These are phyloP conservation scores for Vitis rotundifolia DNA, from an alignment of 164 flowering plant genomes.

Conservation along the genomic window DNA sequence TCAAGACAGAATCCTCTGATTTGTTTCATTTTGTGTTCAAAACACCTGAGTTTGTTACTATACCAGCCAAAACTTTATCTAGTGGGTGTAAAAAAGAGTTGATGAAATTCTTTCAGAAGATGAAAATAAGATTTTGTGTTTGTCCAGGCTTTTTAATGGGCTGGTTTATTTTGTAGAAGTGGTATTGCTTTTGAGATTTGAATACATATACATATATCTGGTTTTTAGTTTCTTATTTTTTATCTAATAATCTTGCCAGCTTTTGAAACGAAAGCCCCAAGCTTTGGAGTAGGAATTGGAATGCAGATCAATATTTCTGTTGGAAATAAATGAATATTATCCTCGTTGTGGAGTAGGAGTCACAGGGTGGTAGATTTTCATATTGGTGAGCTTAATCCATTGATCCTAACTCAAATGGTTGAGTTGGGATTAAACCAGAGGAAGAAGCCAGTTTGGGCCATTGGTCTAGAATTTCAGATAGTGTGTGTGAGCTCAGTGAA, in stretches of 20 bases:
- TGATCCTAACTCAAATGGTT: no score
- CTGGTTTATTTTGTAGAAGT: not conserved
- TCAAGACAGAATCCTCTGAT: constrained; percentile 88
- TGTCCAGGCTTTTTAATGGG: constrained; percentile 2
- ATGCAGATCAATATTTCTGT: not conserved
- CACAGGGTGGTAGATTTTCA: no score
- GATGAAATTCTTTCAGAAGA: constrained; percentile 28
- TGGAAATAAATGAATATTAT: not conserved
- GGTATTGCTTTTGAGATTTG: not conserved
- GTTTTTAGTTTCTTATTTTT: not conserved
- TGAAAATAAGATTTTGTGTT: constrained; percentile 27
- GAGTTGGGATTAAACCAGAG: no score
- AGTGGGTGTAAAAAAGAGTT: constrained; percentile 33
- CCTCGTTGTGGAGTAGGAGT: not conserved
- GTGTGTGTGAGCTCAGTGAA: no score
- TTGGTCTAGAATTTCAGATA: no score
- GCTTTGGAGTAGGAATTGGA: not conserved
- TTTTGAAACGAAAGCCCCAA: not conserved
- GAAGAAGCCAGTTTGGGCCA: no score
- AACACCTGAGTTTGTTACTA: not conserved
- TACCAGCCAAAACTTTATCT: constrained; percentile 12
- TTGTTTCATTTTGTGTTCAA: not conserved
- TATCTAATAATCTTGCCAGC: no score
- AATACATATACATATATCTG: not conserved
- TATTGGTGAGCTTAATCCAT: no score